Base-by-base conservation (phyloP, 176 grass and related monocot species). In the Puya raimondii region DNA sequence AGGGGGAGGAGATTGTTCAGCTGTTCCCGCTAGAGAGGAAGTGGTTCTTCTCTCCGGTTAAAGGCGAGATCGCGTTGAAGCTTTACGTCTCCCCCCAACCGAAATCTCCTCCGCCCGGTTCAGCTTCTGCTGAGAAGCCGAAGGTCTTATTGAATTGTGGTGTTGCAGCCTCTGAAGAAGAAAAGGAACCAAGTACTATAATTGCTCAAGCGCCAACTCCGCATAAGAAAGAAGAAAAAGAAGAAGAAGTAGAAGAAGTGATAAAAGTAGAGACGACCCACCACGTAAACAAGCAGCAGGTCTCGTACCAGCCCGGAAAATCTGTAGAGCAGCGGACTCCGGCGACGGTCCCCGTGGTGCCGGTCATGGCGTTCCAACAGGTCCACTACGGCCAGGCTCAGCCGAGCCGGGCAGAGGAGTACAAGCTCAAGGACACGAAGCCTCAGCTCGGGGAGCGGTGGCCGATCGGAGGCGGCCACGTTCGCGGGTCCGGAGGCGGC, bases 331-430 rank as follows among this genome's bases (percentile, higher is more conserved):
- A 81, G 49, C 79, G 10, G 70, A 61, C 23, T 14, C 68, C 53
- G 12, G 53, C 58, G 12, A 12, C 61, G 10, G 57, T 70, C 68
- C 76, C 51, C 10, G 65, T 51, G 16, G 56, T 47, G 53, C 75
- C 85, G 2, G 29, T 17, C 48, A 95, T 90, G 91, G 51, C 81
- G 21, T 89, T 78, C 65, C 91, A 76, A 5, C 88, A 87, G 17
- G 86, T 84, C 3, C 85, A 86, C 70, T 81, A 66, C 23, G 86
- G 79, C 0, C 83, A 83, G 66, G 81, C 57, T 12, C 83, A 82
- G 26, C 91, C 74, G 18, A 80, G 48, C 65, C 72, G 48, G 12
- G 11, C n/a, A 54, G 78, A 86, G 68, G 90, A 81, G 1, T 75
- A 75, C 80, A 88, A 83, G 72, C 17, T 54, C 48, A 86, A 89